phyloP scores from a whole-genome alignment of 257 asterid genomes.

The Cinchona pubescens region DNA sequence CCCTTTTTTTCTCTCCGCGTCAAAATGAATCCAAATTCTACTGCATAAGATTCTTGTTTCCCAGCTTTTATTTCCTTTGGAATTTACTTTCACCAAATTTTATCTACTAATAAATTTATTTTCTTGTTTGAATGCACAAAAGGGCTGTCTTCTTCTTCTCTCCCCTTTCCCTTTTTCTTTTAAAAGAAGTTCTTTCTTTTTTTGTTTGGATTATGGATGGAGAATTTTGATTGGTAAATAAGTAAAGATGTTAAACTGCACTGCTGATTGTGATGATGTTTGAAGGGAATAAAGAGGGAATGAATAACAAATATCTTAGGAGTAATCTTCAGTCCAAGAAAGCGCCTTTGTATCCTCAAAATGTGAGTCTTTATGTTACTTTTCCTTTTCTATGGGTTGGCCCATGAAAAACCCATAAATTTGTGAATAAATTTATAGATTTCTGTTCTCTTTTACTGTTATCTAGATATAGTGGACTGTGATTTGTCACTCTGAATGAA shows the following conservation, averaged over 20 bases:
- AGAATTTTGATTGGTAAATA: background rate
- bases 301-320: conserved; percentile 21
- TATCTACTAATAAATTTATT: background rate
- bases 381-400: background rate
- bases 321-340: conserved; percentile 14
- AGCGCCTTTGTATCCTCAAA: conserved; percentile 20
- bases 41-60: background rate
- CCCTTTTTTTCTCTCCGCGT: too few species aligned
- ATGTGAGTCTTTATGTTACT: conserved; percentile 20
- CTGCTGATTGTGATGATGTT: conserved; percentile 17
- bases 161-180: background rate
- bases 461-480: conserved; percentile 18
- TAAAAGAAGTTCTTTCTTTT: background rate
- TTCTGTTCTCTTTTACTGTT: conserved; percentile 6
- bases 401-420: background rate
- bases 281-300: conserved; percentile 14
- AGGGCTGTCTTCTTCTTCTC: background rate
- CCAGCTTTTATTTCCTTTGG: background rate
- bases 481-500: conserved; percentile 23
- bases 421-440: conserved; percentile 1
- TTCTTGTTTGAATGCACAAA: background rate
- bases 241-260: background rate
- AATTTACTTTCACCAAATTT: background rate
- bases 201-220: background rate
- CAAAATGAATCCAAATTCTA: conserved; percentile 4